phyloP scores from a whole-genome alignment of 2,329 filamentous ascomycete genomes.

The Aphanoascus verrucosus region DNA sequence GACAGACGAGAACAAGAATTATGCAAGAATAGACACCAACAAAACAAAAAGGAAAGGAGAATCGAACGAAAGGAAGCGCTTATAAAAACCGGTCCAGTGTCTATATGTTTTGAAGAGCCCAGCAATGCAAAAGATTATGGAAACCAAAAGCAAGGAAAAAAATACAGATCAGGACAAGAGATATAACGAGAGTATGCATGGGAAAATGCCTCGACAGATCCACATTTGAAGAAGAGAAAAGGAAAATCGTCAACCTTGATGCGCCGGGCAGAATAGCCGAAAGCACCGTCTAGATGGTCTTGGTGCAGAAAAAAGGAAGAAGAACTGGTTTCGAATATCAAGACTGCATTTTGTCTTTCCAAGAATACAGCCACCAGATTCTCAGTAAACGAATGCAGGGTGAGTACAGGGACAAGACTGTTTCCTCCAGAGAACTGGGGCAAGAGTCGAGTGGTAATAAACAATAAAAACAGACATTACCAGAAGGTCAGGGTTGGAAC shows the following conservation, averaged over 20 bases:
- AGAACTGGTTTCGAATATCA: not conserved
- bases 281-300: slow-evolving; percentile 11
- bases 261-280: not conserved
- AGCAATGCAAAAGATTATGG: slow-evolving; percentile 5
- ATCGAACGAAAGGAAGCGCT: not conserved
- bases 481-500: slow-evolving; percentile 1
- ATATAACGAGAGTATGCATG: not conserved
- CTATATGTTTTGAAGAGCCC: slow-evolving; percentile 7
- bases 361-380: not conserved
- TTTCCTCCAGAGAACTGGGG: not conserved
- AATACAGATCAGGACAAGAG: not conserved
- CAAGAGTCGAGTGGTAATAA: not conserved
- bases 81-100: slow-evolving; percentile 1
- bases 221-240: slow-evolving; percentile 7
- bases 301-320: slow-evolving; percentile 1
- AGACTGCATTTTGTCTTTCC: not conserved
- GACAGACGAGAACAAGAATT: slow-evolving; percentile 2
- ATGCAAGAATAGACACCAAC: slow-evolving; percentile 8
- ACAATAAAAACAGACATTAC: slow-evolving; percentile 10
- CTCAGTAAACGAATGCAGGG: not conserved
- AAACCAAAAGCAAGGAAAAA: not conserved
- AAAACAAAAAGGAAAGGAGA: not conserved
- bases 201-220: slow-evolving; percentile 9
- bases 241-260: slow-evolving; percentile 4
- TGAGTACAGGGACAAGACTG: not conserved